Percentiles rank a stretch among this genome's conserved stretches.
These are phyloP conservation scores for Trifolium fragiferum DNA, from an alignment of 306 rosid genomes.

Conservation along the genomic window DNA sequence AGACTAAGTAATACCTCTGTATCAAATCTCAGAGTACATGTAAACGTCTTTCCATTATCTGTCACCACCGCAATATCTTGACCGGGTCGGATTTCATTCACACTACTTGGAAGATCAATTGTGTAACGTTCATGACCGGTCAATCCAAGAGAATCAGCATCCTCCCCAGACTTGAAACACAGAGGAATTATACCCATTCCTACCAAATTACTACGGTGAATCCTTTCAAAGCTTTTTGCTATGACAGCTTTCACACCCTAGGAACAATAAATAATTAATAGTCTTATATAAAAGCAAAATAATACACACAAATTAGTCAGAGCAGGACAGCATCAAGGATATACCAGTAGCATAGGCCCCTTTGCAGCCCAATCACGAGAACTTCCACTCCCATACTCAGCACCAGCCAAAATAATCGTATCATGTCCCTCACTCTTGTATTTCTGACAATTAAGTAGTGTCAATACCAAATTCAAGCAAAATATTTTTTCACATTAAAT, in stretches of 20 bases:
- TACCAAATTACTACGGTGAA: constrained; percentile 95
- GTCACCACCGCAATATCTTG: constrained; percentile 78
- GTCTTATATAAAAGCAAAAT: constrained; percentile 4
- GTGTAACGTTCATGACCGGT: constrained; percentile 82
- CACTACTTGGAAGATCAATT: constrained; percentile 80
- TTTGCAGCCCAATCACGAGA: constrained; percentile 99
- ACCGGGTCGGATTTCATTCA: constrained; percentile 82
- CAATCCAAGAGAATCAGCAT: constrained; percentile 85
- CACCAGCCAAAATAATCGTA: constrained; percentile 85
- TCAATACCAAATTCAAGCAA: constrained; percentile 26
- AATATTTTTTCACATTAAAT: constrained; percentile 10
- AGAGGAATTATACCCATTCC: constrained; percentile 95
- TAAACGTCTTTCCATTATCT: constrained; percentile 71
- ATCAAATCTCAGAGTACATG: constrained; percentile 75
- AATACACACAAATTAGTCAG: not conserved
- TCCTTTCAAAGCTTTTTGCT: constrained; percentile 92
- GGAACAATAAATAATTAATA: not conserved
- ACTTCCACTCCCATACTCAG: constrained; percentile 97
- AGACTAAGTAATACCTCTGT: constrained; percentile 69
- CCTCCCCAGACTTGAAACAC: constrained; percentile 86
- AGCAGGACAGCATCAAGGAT: constrained; percentile 17
- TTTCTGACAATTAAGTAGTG: constrained; percentile 54
- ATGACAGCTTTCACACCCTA: constrained; percentile 98
- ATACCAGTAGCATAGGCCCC: constrained; percentile 94
- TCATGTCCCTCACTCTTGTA: constrained; percentile 82